Base-by-base conservation (phyloP, 2,329 filamentous ascomycete species). In the Alternaria solani region DNA sequence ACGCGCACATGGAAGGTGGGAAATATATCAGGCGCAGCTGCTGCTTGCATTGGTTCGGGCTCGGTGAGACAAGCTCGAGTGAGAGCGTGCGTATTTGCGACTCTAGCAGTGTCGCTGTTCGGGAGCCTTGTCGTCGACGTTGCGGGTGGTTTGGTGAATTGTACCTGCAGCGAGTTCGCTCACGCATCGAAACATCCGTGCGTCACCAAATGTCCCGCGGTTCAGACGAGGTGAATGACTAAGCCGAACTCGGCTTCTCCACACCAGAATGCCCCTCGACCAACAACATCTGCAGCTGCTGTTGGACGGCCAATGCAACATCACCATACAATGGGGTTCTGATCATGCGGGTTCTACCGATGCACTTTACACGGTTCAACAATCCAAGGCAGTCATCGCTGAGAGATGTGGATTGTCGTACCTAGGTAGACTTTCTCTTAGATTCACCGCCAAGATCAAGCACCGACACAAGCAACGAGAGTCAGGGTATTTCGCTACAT, bases 1-100 rank as follows among this genome's bases (percentile, higher is more conserved):
- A 73, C 64, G 69, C 70, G 69, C 74, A 76, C 71, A 76, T 77
- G 70, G 73, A 74, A 74, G 64, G 66, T 67, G 59, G 66, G 58
- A 61, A 62, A 54, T 71, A 75, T 73, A 61, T 76, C 69, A 54
- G 74, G 73, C 62, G 74, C 73, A 57, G 70, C 49, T 69, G 72
- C 56, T 65, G 71, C 64, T 63, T 69, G 70, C 76, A 78, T 78
- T 78, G 69, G 73, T 69, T 62, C 63, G 58, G 61, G 61, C 64
- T 67, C 66, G 66, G 65, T 51, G 61, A 51, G 56, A 53, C 62
- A 65, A 62, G 68, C 67, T 69, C 68, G 61, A 53, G 34, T 49
- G n/a, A 59, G 65, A 61, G 69, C 57, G 61, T 38, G 52, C 20
- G 64, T 55, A 55, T 64, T 66, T 66, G 67, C 59, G 58, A 51